These are phyloP conservation scores for Chaetomiaceae sp. DNA, from an alignment of 2,329 filamentous ascomycete genomes.

Conservation along the genomic window DNA sequence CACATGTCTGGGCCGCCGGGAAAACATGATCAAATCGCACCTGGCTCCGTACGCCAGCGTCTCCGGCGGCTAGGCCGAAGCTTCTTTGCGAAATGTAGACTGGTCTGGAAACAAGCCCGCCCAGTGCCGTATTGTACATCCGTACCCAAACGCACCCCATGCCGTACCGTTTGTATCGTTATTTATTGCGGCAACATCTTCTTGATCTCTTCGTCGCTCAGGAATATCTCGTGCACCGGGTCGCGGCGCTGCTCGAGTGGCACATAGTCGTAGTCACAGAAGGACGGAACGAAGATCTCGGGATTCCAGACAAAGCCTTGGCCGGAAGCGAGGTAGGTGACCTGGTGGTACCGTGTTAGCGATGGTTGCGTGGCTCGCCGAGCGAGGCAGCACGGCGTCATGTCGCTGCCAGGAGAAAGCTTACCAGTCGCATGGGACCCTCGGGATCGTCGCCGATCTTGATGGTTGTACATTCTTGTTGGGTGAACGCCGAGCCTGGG, in stretches of 20 bases:
- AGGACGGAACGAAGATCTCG: constrained; percentile 78
- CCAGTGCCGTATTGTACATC: constrained; percentile 4
- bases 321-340: constrained; percentile 73
- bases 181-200: constrained; percentile 61
- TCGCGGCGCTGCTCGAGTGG: constrained; percentile 72
- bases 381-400: constrained; percentile 3
- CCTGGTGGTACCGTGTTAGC: constrained; percentile 43
- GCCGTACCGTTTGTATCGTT: not conserved
- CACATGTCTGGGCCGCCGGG: not conserved
- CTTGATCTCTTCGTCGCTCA: constrained; percentile 72
- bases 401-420: constrained; percentile 27
- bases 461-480: constrained; percentile 74
- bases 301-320: constrained; percentile 84
- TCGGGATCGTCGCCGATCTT: constrained; percentile 68
- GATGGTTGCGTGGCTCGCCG: not conserved
- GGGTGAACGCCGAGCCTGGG: constrained; percentile 66
- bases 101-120: not conserved
- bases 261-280: constrained; percentile 68
- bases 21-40: not conserved
- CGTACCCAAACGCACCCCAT: not conserved
- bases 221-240: constrained; percentile 70
- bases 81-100: not conserved
- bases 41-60: not conserved
- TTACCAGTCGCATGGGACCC: constrained; percentile 66
- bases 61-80: too few species aligned